Conservation (phyloP, 2,329 filamentous ascomycete genomes). For the Albophoma yamanashiensis region DNA sequence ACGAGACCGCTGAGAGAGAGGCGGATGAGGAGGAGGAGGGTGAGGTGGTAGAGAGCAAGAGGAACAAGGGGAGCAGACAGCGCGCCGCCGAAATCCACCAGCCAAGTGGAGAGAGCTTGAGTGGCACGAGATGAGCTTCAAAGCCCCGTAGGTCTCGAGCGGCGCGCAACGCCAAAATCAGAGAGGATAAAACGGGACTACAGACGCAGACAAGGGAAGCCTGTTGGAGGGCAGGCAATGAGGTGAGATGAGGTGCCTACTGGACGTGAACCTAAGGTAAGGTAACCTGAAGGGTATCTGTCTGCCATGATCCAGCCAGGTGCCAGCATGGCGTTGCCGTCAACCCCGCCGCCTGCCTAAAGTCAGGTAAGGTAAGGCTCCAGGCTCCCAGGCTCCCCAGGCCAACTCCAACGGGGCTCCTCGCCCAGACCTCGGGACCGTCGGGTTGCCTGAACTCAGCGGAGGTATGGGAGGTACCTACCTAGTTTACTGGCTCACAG, state of each 20-base stretch:
- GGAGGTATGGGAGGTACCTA: too few species aligned
- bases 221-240: neutral
- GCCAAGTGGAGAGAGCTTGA: neutral
- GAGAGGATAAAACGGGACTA: neutral
- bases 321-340: neutral
- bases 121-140: neutral
- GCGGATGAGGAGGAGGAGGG: neutral
- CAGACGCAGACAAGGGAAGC: neutral
- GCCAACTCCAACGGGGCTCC: neutral
- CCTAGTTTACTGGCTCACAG: too few species aligned
- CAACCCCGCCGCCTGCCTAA: neutral
- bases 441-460: too few species aligned
- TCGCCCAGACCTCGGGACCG: neutral
- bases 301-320: too few species aligned
- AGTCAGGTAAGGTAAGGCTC: neutral
- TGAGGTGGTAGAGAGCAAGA: too few species aligned
- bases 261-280: neutral
- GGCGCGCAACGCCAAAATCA: neutral
- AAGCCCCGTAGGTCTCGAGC: neutral
- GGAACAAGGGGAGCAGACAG: neutral
- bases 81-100: neutral
- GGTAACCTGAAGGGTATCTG: too few species aligned
- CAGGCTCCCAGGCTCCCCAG: neutral
- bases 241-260: neutral
- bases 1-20: neutral